Base-by-base conservation (phyloP, 225 moss, liverwort and hornwort species). In the Asterella californica region DNA sequence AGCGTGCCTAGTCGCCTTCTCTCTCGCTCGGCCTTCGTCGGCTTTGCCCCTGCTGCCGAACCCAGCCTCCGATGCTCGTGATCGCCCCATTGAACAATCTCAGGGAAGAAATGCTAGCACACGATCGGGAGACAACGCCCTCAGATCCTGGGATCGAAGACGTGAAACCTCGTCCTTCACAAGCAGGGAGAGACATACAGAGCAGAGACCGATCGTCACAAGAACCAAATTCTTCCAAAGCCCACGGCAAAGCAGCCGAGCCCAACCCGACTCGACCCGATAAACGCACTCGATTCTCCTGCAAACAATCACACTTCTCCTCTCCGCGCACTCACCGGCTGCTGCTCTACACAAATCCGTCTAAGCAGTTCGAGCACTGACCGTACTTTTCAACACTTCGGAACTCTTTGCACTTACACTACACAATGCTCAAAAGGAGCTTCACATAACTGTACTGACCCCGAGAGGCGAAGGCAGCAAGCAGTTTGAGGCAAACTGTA, bases 1-100 rank as follows among this genome's bases (percentile, higher is more conserved):
- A 36, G 60, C 33, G 55, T 74, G 45, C 48, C 34, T 80, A 80
- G 17, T 80, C 80, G n/a, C 80, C 80, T 74, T 80, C 80, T 80
- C 80, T 80, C 73, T 80, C 80, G 72, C 80, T 80, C 80, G 57
- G 80, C 80, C 59, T 73, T 72, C 72, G 22, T 72, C 80, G 80
- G 54, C 67, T 69, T 74, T 72, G 61, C 72, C 73, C 80, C 12
- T 80, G 72, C 47, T 49, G 72, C 55, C 57, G 45, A 30, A 46
- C 10, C 72, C 80, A 57, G 46, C 47, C 72, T 80, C 80, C 72
- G n/a, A 1, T 38, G 45, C 30, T 62, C 72, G 72, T 27, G 48
- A 63, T 60, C 80, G 80, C 15, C 80, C 80, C 80, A 80, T 80
- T 37, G 24, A 46, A 73, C 45, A 80, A 14, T 42, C 18, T 48